phyloP scores from a whole-genome alignment of 2,329 filamentous ascomycete species.

The Nemania diffusa region DNA sequence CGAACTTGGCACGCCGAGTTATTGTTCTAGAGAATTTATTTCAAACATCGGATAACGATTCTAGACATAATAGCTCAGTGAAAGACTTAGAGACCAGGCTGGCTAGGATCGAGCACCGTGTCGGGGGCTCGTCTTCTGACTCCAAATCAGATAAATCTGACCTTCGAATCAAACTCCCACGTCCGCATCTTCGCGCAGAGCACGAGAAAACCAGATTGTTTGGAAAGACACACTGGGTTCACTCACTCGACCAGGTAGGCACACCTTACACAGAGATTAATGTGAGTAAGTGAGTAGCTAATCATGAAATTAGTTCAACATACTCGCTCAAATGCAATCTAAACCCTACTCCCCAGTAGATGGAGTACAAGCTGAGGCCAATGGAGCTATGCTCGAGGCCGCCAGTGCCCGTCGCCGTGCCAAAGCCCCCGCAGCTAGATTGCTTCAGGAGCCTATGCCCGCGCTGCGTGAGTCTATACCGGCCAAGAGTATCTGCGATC shows the following conservation, averaged over 20 bases:
- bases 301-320: constrained; percentile 31
- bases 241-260: constrained; percentile 40
- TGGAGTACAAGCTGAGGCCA: constrained; percentile 22
- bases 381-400: constrained; percentile 29
- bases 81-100: constrained; percentile 32
- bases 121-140: constrained; percentile 11
- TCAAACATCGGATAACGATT: background rate
- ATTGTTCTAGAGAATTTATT: constrained; percentile 12
- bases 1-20: constrained; percentile 19
- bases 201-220: constrained; percentile 41
- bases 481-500: constrained; percentile 34
- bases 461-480: constrained; percentile 36
- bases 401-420: constrained; percentile 28
- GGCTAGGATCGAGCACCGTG: constrained; percentile 30
- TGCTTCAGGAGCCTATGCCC: constrained; percentile 35
- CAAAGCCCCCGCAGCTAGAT: constrained; percentile 29
- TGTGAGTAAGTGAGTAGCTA: constrained; percentile 5
- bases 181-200: constrained; percentile 38
- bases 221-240: constrained; percentile 41
- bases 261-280: too few species aligned
- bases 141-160: constrained; percentile 15
- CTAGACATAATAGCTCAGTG: background rate
- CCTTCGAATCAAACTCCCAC: constrained; percentile 31
- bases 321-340: constrained; percentile 36
- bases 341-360: constrained; percentile 31